A percentile compares a stretch with the other conserved stretches of the same genome.
Conservation (phyloP, 306 rosid species). For the Quercus bicolor region DNA sequence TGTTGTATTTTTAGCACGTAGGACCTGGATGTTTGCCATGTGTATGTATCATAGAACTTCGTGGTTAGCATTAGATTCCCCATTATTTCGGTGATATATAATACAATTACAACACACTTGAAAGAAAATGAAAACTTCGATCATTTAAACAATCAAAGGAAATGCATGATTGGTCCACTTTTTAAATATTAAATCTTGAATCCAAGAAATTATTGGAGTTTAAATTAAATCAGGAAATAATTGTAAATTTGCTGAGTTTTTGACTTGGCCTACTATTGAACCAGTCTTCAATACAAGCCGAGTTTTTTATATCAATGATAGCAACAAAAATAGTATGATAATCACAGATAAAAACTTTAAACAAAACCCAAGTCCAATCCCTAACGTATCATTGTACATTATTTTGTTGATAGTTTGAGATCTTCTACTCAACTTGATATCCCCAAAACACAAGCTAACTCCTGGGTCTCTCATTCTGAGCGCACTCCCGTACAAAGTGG, state of each 20-base stretch:
- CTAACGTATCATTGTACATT: not conserved
- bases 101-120: not conserved
- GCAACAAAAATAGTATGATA: not conserved
- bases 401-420: slow-evolving; percentile 2
- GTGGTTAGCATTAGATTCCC: not conserved
- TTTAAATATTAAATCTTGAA: not conserved
- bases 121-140: not conserved
- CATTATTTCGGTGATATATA: not conserved
- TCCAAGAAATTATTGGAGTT: not conserved
- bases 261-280: not conserved
- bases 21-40: not conserved
- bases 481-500: slow-evolving; percentile 31
- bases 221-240: not conserved
- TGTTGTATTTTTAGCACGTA: not conserved
- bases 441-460: slow-evolving; percentile 38
- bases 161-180: too few relatives aligned
- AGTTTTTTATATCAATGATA: slow-evolving; percentile 1
- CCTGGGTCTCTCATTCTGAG: slow-evolving; percentile 47
- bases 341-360: slow-evolving; percentile 5
- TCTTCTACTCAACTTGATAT: slow-evolving; percentile 14
- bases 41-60: not conserved
- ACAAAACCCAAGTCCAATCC: not conserved
- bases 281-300: not conserved
- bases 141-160: not conserved
- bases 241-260: not conserved